phyloP scores from a whole-genome alignment of 1,284 basidiomycete species.

The Moesziomyces sp. region DNA sequence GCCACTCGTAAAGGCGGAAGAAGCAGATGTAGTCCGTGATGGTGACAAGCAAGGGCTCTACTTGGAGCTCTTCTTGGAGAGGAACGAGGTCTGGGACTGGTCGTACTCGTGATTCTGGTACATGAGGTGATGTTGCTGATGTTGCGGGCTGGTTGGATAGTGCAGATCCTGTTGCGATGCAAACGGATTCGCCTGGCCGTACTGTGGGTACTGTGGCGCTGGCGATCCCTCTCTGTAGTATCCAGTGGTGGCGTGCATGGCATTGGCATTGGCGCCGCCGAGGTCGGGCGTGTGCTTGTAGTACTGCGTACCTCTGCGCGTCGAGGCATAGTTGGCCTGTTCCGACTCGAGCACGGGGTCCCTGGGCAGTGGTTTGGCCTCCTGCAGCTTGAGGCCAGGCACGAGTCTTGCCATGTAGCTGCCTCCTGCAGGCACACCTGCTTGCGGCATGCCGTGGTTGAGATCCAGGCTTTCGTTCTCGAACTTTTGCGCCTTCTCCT shows the following conservation, averaged over 20 bases:
- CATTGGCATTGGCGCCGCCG: not conserved
- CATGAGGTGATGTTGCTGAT: not conserved
- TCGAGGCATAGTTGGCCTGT: constrained; percentile 23
- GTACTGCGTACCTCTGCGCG: constrained; percentile 18
- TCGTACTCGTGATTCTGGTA: constrained; percentile 3
- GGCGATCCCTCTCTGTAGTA: no score
- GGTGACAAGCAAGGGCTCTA: not conserved
- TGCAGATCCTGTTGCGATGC: constrained; percentile 10
- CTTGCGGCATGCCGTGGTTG: constrained; percentile 6
- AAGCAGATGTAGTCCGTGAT: no score
- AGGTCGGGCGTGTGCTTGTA: constrained; percentile 1
- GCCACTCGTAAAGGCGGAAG: no score
- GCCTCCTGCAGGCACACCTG: constrained; percentile 12
- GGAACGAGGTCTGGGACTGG: constrained; percentile 12
- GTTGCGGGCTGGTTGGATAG: constrained; percentile 1
- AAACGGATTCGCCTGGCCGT: constrained; percentile 9
- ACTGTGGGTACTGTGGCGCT: no score
- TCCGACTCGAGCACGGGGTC: constrained; percentile 21
- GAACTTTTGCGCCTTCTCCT: constrained; percentile 17
- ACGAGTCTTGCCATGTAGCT: constrained; percentile 40
- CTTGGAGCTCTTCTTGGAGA: constrained; percentile 5
- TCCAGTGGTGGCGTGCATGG: not conserved
- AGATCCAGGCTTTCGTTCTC: constrained; percentile 24
- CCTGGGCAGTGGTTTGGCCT: constrained; percentile 21
- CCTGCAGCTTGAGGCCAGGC: constrained; percentile 32